Evolutionary conservation across 768 basidiomycete genomes (phyloP).

Genomic region (Trichaptum fuscoviolaceum): DNA sequence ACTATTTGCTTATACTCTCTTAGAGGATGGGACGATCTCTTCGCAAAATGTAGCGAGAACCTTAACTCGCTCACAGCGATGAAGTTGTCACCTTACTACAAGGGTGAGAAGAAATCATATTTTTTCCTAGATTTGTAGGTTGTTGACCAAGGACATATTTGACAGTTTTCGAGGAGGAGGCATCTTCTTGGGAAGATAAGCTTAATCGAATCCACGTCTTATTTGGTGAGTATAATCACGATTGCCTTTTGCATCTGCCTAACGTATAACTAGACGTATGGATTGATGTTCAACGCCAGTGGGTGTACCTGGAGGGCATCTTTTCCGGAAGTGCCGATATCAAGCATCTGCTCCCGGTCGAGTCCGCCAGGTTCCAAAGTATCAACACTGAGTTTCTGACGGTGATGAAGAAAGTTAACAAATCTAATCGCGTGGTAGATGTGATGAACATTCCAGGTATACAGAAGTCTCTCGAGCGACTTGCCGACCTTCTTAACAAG

Average conservation of each 20-base stretch:
- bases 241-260: not conserved
- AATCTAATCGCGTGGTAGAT: conserved; percentile 95
- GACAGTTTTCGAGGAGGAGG: conserved; percentile 88
- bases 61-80: conserved; percentile 93
- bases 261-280: conserved; percentile 67
- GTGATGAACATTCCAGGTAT: conserved; percentile 95
- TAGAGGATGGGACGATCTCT: conserved; percentile 95
- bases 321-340: conserved; percentile 99
- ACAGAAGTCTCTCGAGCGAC: conserved; percentile 95
- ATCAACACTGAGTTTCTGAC: conserved; percentile 98
- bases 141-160: conserved; percentile 1
- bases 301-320: conserved; percentile 99
- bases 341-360: conserved; percentile 96
- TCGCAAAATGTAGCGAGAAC: conserved; percentile 96
- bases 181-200: conserved; percentile 94
- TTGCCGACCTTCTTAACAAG: conserved; percentile 93
- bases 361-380: conserved; percentile 95
- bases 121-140: not conserved
- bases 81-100: conserved; percentile 98
- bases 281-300: conserved; percentile 99
- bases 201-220: conserved; percentile 94
- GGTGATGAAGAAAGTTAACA: conserved; percentile 99
- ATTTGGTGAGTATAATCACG: conserved; percentile 57
- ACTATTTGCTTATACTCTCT: conserved; percentile 1
- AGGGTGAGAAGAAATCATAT: conserved; percentile 48